A percentile compares a stretch with the other conserved stretches of the same genome.
Evolutionary conservation across 768 basidiomycete genomes (phyloP).

Genomic region (Collybia nuda): DNA sequence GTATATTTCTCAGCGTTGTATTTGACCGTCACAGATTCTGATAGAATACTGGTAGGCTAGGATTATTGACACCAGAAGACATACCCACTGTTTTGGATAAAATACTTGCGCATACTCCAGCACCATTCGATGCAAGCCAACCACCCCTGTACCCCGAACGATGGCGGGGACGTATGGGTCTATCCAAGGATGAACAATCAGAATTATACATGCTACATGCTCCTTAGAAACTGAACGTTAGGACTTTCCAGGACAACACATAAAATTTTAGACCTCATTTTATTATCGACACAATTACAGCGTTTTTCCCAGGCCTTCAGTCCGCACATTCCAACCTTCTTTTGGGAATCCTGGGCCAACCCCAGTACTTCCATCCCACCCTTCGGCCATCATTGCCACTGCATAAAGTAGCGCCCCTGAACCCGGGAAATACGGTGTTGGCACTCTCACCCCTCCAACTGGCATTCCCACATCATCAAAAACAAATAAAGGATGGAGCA

Average conservation of each 20-base stretch:
- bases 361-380: conserved; percentile 45
- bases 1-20: conserved; percentile 33
- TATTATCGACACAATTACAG: conserved; percentile 2
- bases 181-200: conserved; percentile 57
- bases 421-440: conserved; percentile 62
- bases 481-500: conserved; percentile 51
- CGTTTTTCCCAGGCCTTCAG: conserved; percentile 17
- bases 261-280: too few species aligned
- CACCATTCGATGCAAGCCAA: conserved; percentile 24
- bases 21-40: neutral
- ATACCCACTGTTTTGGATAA: conserved; percentile 53
- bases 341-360: conserved; percentile 27
- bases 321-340: conserved; percentile 25
- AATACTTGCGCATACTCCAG: conserved; percentile 29
- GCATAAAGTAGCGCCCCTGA: conserved; percentile 51
- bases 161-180: conserved; percentile 76
- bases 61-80: conserved; percentile 55
- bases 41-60: conserved; percentile 46
- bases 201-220: conserved; percentile 22
- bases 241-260: too few species aligned
- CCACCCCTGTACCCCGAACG: conserved; percentile 43
- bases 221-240: too few species aligned
- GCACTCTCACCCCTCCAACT: conserved; percentile 50
- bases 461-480: conserved; percentile 67
- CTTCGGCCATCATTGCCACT: conserved; percentile 56